Evolutionary conservation across 805 yeast genomes (phyloP).

Genomic region (Pichia exigua): DNA sequence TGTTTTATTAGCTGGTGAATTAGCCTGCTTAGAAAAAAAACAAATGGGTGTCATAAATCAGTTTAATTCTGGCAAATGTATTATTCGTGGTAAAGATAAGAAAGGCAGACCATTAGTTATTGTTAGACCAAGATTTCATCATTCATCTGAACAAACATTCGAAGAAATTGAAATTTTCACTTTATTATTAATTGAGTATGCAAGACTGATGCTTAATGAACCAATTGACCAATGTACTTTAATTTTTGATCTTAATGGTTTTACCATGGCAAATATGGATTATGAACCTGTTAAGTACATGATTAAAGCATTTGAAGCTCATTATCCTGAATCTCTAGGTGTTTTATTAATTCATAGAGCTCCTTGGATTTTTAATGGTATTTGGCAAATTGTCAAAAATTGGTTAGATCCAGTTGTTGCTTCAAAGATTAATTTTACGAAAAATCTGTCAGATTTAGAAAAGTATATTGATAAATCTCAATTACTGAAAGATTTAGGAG

Average conservation of each 20-base stretch:
- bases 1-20: constrained; percentile 66
- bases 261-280: constrained; percentile 89
- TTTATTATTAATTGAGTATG: constrained; percentile 67
- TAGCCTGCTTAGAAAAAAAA: constrained; percentile 39
- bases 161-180: constrained; percentile 73
- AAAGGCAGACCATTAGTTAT: constrained; percentile 71
- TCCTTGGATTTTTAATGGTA: constrained; percentile 93
- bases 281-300: constrained; percentile 85
- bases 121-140: constrained; percentile 74
- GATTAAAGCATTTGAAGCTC: constrained; percentile 86
- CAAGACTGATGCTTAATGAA: constrained; percentile 66
- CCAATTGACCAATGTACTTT: constrained; percentile 77
- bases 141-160: constrained; percentile 55
- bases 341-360: constrained; percentile 82
- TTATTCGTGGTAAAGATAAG: constrained; percentile 66
- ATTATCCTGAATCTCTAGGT: constrained; percentile 92
- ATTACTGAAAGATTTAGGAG: constrained; percentile 72
- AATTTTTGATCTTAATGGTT: constrained; percentile 79
- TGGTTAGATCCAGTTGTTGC: constrained; percentile 98
- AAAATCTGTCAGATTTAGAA: constrained; percentile 55
- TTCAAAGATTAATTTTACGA: constrained; percentile 79
- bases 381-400: constrained; percentile 86
- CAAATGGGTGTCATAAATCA: constrained; percentile 44
- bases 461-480: constrained; percentile 50
- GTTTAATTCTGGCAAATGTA: constrained; percentile 60